phyloP scores from a whole-genome alignment of 192 early-diverging fungal genomes.

The Linderina pennispora region DNA sequence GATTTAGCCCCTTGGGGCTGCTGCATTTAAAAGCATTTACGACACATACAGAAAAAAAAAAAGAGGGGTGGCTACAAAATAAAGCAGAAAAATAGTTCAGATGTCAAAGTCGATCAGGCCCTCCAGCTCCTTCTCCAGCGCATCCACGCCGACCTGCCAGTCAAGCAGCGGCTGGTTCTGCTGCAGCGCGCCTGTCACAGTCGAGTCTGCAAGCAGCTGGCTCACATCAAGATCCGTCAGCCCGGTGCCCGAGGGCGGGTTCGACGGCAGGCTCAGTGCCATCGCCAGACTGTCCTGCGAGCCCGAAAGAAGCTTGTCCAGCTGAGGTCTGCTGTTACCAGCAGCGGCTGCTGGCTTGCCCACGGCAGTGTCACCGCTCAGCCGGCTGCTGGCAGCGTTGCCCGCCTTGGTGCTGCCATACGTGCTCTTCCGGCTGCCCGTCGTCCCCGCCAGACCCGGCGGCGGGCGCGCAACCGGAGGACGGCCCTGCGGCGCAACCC shows the following conservation, averaged over 20 bases:
- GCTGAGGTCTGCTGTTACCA: no score
- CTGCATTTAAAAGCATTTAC: no score
- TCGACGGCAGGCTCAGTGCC: slow-evolving; percentile 22
- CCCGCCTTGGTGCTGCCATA: neutral
- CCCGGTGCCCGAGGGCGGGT: slow-evolving; percentile 26
- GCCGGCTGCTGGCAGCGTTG: neutral
- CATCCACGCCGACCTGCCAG: slow-evolving; percentile 30
- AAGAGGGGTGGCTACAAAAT: neutral
- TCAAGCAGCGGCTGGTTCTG: no score
- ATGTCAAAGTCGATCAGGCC: slow-evolving; percentile 46
- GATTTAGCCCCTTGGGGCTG: no score
- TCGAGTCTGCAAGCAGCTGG: slow-evolving; percentile 11
- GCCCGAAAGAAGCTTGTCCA: neutral
- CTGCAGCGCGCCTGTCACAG: slow-evolving; percentile 4
- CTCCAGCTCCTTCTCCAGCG: slow-evolving; percentile 40
- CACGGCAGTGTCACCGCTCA: neutral
- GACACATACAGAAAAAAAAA: slow-evolving; percentile 3
- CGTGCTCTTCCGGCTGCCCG: neutral
- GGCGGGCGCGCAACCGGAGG: slow-evolving; percentile 19
- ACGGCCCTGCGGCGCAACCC: neutral
- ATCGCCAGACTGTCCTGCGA: neutral
- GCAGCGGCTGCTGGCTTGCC: no score
- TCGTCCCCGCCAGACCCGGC: slow-evolving; percentile 20
- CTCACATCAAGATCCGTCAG: slow-evolving; percentile 13
- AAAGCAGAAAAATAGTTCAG: slow-evolving; percentile 1